Evolutionary conservation across 106 monocot genomes (phyloP).

Genomic region (Allium fistulosum): DNA sequence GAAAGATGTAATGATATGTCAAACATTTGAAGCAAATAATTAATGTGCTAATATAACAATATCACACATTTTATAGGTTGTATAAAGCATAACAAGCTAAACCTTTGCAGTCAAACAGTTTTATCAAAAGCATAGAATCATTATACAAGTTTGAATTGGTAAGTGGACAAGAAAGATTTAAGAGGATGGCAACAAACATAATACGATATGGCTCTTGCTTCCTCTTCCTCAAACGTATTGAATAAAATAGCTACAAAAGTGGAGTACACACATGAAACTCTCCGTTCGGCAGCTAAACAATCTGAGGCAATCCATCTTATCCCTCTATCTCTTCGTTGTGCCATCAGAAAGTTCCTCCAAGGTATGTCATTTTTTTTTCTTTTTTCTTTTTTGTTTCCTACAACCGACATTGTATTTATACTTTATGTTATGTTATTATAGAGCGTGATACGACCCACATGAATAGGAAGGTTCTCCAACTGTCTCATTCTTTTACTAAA

Average conservation of each 20-base stretch:
- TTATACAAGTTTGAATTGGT: too few species aligned
- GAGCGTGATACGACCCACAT: constrained; percentile 39
- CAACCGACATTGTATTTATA: not conserved
- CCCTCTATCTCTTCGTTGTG: constrained; percentile 83
- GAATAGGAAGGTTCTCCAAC: constrained; percentile 68
- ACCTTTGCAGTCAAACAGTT: too few species aligned
- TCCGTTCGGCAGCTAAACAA: constrained; percentile 81
- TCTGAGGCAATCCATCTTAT: constrained; percentile 73
- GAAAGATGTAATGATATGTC: too few species aligned
- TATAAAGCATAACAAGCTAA: too few species aligned
- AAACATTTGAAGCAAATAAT: too few species aligned
- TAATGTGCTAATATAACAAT: too few species aligned
- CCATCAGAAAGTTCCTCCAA: constrained; percentile 84
- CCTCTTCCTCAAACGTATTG: constrained; percentile 12
- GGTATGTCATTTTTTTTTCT: constrained; percentile 23
- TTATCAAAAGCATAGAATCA: too few species aligned
- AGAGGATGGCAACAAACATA: too few species aligned
- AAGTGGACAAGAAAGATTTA: too few species aligned
- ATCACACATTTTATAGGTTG: too few species aligned
- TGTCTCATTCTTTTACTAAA: constrained; percentile 55
- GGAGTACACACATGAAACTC: constrained; percentile 45
- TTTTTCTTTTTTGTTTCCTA: not conserved
- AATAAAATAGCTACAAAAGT: not conserved
- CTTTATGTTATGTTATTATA: not conserved
- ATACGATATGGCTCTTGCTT: constrained; percentile 6